Conservation (phyloP, 2,329 filamentous ascomycete species). For the Monosporascus sp. region DNA sequence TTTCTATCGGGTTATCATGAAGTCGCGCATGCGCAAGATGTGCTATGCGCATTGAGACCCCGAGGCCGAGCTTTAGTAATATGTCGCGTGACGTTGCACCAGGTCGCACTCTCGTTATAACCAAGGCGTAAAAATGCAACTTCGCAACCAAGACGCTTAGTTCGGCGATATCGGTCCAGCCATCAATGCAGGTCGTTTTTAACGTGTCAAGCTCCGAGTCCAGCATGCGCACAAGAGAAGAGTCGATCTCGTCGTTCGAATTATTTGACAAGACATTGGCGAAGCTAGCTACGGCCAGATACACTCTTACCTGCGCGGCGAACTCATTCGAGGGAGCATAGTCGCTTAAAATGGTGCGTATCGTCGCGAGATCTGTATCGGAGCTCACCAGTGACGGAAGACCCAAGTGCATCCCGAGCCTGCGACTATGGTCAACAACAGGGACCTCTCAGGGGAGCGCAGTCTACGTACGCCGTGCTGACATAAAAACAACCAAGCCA, state of each 20-base stretch:
- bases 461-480: slow-evolving; percentile 19
- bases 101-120: slow-evolving; percentile 17
- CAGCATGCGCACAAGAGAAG: slow-evolving; percentile 24
- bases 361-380: slow-evolving; percentile 19
- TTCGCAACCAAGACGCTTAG: slow-evolving; percentile 20
- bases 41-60: slow-evolving; percentile 22
- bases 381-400: slow-evolving; percentile 21
- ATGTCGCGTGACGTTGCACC: slow-evolving; percentile 17
- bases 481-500: slow-evolving; percentile 28
- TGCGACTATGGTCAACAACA: slow-evolving; percentile 3
- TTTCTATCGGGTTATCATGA: slow-evolving; percentile 8
- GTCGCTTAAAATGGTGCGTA: slow-evolving; percentile 16
- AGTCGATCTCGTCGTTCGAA: slow-evolving; percentile 20
- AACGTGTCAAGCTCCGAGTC: slow-evolving; percentile 23
- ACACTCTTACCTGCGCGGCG: slow-evolving; percentile 18
- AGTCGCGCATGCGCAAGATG: slow-evolving; percentile 18
- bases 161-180: slow-evolving; percentile 19
- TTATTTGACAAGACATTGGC: slow-evolving; percentile 20
- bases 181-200: slow-evolving; percentile 16
- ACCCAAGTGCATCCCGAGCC: slow-evolving; percentile 25
- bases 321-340: slow-evolving; percentile 19
- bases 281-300: slow-evolving; percentile 21
- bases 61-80: slow-evolving; percentile 21
- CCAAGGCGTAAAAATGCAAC: slow-evolving; percentile 22
- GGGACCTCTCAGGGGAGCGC: not conserved